Evolutionary conservation across 148 eudicot genomes (phyloP).

Genomic region (Cornus controversa): DNA sequence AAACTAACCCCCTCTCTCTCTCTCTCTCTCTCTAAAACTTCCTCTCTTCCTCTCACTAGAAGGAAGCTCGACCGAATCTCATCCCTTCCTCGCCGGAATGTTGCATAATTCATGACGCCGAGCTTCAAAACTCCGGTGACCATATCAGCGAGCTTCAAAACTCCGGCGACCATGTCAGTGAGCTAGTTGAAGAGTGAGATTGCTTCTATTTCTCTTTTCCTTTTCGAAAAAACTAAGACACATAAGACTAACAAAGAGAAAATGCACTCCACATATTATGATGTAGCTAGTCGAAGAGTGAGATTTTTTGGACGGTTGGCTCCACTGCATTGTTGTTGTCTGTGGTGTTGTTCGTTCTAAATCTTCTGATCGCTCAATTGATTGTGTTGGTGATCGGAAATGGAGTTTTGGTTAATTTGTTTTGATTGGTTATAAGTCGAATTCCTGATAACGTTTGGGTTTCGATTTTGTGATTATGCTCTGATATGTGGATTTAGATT

Average conservation of each 20-base stretch:
- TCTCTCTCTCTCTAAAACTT: background rate
- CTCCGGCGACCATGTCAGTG: background rate
- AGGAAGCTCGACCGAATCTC: background rate
- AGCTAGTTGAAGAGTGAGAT: background rate
- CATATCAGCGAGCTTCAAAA: too few relatives aligned
- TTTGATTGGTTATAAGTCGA: background rate
- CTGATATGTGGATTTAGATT: background rate
- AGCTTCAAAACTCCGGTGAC: background rate
- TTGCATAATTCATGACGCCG: background rate
- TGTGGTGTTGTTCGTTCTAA: background rate
- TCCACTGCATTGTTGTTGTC: background rate
- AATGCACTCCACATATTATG: too few relatives aligned
- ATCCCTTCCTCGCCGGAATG: background rate
- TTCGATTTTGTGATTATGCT: background rate
- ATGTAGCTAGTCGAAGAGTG: too few relatives aligned
- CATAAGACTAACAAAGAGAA: too few relatives aligned
- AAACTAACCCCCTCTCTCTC: background rate
- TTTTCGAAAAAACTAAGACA: too few relatives aligned
- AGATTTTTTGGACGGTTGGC: background rate
- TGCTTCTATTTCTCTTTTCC: background rate
- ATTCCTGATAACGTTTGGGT: background rate
- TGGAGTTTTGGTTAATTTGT: background rate
- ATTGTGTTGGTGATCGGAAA: background rate
- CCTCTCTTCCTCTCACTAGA: constrained; percentile 5
- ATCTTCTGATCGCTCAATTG: background rate